These are phyloP conservation scores for Aspergillus carlsbadensis DNA, from an alignment of 495 filamentous ascomycete species.

Conservation along the genomic window DNA sequence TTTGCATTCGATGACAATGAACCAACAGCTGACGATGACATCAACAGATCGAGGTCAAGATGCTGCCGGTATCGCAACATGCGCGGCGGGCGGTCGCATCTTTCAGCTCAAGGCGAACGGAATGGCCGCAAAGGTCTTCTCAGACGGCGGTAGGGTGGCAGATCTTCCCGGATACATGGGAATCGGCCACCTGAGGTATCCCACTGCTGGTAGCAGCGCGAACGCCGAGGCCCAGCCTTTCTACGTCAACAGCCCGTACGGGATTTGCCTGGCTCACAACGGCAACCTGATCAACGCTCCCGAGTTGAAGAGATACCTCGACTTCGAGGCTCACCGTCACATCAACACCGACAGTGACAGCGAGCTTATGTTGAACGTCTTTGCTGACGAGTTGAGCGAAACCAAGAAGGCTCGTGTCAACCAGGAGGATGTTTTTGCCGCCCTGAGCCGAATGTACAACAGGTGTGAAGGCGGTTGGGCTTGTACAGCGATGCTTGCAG, in stretches of 20 bases:
- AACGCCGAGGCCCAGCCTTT: slow-evolving; percentile 65
- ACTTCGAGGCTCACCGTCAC: slow-evolving; percentile 86
- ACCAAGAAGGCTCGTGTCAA: slow-evolving; percentile 97
- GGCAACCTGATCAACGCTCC: slow-evolving; percentile 95
- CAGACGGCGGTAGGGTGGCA: slow-evolving; percentile 67
- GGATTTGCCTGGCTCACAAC: slow-evolving; percentile 70
- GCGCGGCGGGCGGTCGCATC: slow-evolving; percentile 73
- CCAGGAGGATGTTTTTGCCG: slow-evolving; percentile 82
- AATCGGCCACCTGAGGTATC: slow-evolving; percentile 85
- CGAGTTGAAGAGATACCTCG: slow-evolving; percentile 73
- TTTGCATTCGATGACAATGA: neutral
- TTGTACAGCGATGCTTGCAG: slow-evolving; percentile 89
- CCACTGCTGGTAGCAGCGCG: slow-evolving; percentile 84
- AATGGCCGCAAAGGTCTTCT: slow-evolving; percentile 86
- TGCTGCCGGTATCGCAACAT: slow-evolving; percentile 84
- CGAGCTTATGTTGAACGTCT: slow-evolving; percentile 93
- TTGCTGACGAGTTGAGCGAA: slow-evolving; percentile 89
- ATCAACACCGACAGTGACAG: slow-evolving; percentile 97
- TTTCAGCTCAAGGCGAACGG: slow-evolving; percentile 92
- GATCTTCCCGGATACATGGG: slow-evolving; percentile 91
- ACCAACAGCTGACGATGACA: neutral
- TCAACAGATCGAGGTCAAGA: slow-evolving; percentile 70
- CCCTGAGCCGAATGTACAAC: slow-evolving; percentile 70
- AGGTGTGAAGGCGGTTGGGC: slow-evolving; percentile 83
- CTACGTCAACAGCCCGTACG: slow-evolving; percentile 91